Conservation (phyloP, 169 alveolate species). For the Plasmodium ovale region DNA sequence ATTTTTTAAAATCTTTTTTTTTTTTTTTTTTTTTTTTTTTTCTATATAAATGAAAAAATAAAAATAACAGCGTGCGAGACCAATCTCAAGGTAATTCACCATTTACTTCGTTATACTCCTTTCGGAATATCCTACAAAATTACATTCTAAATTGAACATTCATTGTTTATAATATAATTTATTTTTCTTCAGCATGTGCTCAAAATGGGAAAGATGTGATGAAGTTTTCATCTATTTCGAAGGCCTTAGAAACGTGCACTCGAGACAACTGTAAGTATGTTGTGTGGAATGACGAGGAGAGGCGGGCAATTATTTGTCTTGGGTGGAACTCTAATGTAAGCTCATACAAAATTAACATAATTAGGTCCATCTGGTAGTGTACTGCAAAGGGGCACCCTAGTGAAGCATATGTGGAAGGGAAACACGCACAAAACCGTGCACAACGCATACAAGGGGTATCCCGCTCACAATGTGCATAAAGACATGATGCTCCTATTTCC, state of each 20-base stretch:
- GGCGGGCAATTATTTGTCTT: slow-evolving; percentile 41
- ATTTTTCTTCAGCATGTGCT: slow-evolving; percentile 33
- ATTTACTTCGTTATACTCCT: no score
- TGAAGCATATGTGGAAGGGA: neutral
- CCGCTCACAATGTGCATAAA: no score
- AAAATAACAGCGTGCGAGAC: slow-evolving; percentile 31
- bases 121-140: neutral
- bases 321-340: slow-evolving; percentile 23
- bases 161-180: neutral
- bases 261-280: slow-evolving; percentile 47
- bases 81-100: slow-evolving; percentile 44
- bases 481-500: neutral
- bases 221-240: slow-evolving; percentile 35
- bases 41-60: neutral
- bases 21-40: neutral
- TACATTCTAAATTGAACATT: neutral
- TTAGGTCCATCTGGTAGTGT: no score
- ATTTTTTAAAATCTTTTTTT: neutral
- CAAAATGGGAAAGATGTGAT: slow-evolving; percentile 27
- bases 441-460: no score
- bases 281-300: slow-evolving; percentile 59
- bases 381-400: no score
- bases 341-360: neutral
- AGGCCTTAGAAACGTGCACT: slow-evolving; percentile 68
- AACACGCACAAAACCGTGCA: no score